phyloP scores from a whole-genome alignment of 1,139 yeast genomes.

The Kodamaea alishanica region DNA sequence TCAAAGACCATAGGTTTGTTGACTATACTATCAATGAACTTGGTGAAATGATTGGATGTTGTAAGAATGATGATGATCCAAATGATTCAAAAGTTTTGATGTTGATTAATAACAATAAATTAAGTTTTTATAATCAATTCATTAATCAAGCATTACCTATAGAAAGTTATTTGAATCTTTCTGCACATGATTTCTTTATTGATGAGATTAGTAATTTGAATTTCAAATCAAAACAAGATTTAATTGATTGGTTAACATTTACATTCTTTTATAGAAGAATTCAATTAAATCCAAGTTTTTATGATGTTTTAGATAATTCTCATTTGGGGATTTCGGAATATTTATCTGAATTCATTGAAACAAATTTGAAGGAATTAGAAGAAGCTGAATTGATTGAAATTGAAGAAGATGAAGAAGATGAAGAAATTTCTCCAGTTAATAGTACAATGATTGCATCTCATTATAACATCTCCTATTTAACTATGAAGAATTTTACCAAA shows the following conservation, averaged over 20 bases:
- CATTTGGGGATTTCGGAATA: constrained; percentile 72
- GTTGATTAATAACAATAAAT: constrained; percentile 53
- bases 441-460: constrained; percentile 75
- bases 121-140: constrained; percentile 68
- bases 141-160: constrained; percentile 74
- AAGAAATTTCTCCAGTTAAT: constrained; percentile 54
- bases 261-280: constrained; percentile 79
- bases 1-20: constrained; percentile 63
- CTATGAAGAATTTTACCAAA: constrained; percentile 60
- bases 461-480: constrained; percentile 58
- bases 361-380: constrained; percentile 60
- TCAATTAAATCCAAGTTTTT: constrained; percentile 81
- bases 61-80: constrained; percentile 18
- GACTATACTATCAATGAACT: constrained; percentile 67
- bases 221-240: constrained; percentile 73
- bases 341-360: constrained; percentile 79
- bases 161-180: constrained; percentile 66
- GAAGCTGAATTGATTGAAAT: constrained; percentile 63
- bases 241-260: constrained; percentile 86
- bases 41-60: constrained; percentile 69
- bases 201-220: constrained; percentile 67
- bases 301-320: constrained; percentile 65
- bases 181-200: constrained; percentile 62
- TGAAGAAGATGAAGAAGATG: constrained; percentile 41
- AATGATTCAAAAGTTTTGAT: constrained; percentile 42